Percentiles rank a stretch among this genome's conserved stretches.
These are phyloP conservation scores for Zygoascus meyerae DNA, from an alignment of 1,139 yeast species.

Conservation along the genomic window DNA sequence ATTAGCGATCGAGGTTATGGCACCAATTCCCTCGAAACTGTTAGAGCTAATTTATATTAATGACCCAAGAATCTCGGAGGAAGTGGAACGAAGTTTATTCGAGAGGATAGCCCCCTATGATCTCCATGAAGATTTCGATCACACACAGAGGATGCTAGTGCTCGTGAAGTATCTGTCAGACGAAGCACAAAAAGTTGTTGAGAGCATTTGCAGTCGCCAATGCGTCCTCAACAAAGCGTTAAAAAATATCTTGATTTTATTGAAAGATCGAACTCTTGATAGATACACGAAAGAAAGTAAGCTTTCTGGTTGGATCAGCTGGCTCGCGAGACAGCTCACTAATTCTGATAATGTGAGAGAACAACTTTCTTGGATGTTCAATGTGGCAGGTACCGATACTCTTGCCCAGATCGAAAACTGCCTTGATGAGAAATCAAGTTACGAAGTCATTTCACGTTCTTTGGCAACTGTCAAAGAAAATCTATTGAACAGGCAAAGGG, in stretches of 20 bases:
- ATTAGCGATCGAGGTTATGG: conserved; percentile 26
- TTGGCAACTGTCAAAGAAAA: too few relatives aligned
- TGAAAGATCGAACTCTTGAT: conserved; percentile 14
- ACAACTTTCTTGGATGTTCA: conserved; percentile 15
- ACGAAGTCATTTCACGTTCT: too few relatives aligned
- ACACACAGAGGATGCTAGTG: conserved; percentile 48
- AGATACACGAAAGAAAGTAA: conserved; percentile 32
- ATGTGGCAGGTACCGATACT: too few relatives aligned
- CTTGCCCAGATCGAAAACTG: too few relatives aligned
- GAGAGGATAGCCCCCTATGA: conserved; percentile 52
- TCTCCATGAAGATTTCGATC: conserved; percentile 38
- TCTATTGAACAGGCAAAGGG: too few relatives aligned
- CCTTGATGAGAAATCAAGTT: too few relatives aligned
- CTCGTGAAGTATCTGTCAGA: conserved; percentile 48
- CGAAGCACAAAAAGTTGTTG: conserved; percentile 57
- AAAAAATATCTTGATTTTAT: conserved; percentile 17
- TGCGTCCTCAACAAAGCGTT: conserved; percentile 40
- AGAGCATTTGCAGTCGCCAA: conserved; percentile 66
- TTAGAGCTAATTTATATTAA: conserved; percentile 70
- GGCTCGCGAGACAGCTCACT: conserved; percentile 52
- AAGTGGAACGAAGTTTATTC: conserved; percentile 57
- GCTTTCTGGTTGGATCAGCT: conserved; percentile 52
- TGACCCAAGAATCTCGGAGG: conserved; percentile 60
- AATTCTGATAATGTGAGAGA: conserved; percentile 17
- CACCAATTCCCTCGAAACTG: conserved; percentile 60